phyloP scores from a whole-genome alignment of 345 rosid genomes.

The Corymbia maculata region DNA sequence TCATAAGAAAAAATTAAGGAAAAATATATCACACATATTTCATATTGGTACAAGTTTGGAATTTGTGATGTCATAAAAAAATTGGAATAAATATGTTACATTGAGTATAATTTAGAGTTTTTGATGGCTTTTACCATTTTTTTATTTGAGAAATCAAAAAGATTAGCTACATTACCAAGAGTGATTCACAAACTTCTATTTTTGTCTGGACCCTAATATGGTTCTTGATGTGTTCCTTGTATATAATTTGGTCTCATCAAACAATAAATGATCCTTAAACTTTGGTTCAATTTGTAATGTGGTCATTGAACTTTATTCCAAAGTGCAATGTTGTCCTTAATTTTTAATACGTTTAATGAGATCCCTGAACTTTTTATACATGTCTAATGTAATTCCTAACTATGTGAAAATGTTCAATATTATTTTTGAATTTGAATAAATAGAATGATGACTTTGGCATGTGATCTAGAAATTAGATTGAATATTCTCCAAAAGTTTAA shows the following conservation, averaged over 20 bases:
- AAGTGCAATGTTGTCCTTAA: background rate
- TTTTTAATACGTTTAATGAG: too few species aligned
- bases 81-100: too few species aligned
- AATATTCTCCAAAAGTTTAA: background rate
- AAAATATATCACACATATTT: too few species aligned
- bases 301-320: too few species aligned
- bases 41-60: too few species aligned
- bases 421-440: too few species aligned
- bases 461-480: accelerated
- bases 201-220: background rate
- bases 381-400: too few species aligned
- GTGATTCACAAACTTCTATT: background rate
- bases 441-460: background rate
- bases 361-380: too few species aligned
- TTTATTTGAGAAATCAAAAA: background rate
- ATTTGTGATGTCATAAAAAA: too few species aligned
- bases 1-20: too few species aligned
- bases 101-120: too few species aligned
- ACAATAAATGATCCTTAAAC: background rate
- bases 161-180: background rate
- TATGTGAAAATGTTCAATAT: background rate
- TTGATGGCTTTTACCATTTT: background rate
- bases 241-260: background rate
- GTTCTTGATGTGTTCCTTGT: background rate
- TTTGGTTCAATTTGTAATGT: too few species aligned